Evolutionary conservation across 2,329 filamentous ascomycete genomes (phyloP), one percentile per base, ranked within the genome.

Genomic region (Sporothrix phasma): DNA sequence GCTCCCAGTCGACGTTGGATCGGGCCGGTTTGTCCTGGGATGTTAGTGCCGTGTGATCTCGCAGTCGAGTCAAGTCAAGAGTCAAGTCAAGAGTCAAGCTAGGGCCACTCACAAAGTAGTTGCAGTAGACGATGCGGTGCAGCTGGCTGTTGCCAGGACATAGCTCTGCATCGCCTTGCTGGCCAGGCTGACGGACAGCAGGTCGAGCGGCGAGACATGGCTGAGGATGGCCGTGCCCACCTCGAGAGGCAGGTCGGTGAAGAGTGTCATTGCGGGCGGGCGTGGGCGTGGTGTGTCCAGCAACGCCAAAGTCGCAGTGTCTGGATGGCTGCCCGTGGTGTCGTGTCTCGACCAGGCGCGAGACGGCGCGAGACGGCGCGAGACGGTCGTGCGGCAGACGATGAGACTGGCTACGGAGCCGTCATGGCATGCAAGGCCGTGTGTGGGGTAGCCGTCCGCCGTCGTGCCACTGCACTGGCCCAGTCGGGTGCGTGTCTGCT

Each of bases 221-320:
- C 72, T 74, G 67, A 90, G 76, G 67, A 89, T 83, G 69, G 80
- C 76, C 69, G 87, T 83, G 29, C 89, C 71, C 47, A 89, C 79
- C 76, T 90, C 87, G 6, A 81, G 77, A 8, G 86, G 85, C 24
- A 88, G 79, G 49, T 75, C 71, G 0, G 72, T 74, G n/a, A 79
- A 61, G 63, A 69, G 65, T 10, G 66, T 65, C 73, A 75, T 75
- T 46, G 63, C 72, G 43, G 49, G 37, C 15, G 13, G 24, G n/a
- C n/a, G n/a, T n/a, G n/a, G n/a, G n/a, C n/a, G n/a, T n/a, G n/a
- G n/a, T n/a, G n/a, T n/a, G n/a, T n/a, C n/a, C n/a, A n/a, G n/a
- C n/a, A n/a, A n/a, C n/a, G n/a, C n/a, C n/a, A n/a, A n/a, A n/a
- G n/a, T n/a, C n/a, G n/a, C n/a, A n/a, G n/a, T n/a, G n/a, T n/a